A percentile compares a stretch with the other conserved stretches of the same genome.
Conservation (phyloP, 805 yeast genomes). For the Suhomyces prunicola region DNA sequence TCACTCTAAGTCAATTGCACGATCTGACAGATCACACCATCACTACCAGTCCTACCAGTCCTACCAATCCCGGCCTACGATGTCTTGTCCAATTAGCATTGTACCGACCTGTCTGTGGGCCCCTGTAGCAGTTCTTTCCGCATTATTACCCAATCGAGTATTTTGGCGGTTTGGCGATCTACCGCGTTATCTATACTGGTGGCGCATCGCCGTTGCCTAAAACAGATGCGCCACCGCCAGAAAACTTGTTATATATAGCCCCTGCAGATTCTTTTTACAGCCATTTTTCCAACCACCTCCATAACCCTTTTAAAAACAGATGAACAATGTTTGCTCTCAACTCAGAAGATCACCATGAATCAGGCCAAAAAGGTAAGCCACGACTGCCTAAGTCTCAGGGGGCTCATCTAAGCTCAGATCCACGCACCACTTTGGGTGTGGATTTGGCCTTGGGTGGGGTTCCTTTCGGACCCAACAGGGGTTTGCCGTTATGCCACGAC, state of each 20-base stretch:
- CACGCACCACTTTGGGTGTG: neutral
- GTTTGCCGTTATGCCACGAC: neutral
- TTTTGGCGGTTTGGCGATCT: neutral
- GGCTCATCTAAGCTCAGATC: slow-evolving; percentile 10
- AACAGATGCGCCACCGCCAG: neutral
- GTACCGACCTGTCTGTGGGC: too few relatives aligned
- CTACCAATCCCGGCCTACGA: too few relatives aligned
- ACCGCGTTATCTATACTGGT: neutral
- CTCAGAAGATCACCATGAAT: slow-evolving; percentile 16
- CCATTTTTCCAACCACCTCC: neutral
- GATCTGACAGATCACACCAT: too few relatives aligned
- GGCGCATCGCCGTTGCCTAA: neutral
- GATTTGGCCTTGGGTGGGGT: neutral
- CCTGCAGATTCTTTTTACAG: neutral
- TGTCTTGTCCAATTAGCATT: too few relatives aligned
- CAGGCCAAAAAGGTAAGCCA: slow-evolving; percentile 13
- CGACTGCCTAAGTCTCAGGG: slow-evolving; percentile 20
- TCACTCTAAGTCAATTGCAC: too few relatives aligned
- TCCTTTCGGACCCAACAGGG: slow-evolving; percentile 1
- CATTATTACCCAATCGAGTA: neutral
- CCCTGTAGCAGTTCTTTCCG: neutral
- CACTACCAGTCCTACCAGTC: too few relatives aligned
- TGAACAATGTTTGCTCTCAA: slow-evolving; percentile 10
- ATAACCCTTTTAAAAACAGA: slow-evolving; percentile 4
- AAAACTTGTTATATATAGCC: neutral